Evolutionary conservation across 2,329 filamentous ascomycete genomes (phyloP), one percentile per base, ranked within the genome.

Genomic region (Trichophyton equinum): DNA sequence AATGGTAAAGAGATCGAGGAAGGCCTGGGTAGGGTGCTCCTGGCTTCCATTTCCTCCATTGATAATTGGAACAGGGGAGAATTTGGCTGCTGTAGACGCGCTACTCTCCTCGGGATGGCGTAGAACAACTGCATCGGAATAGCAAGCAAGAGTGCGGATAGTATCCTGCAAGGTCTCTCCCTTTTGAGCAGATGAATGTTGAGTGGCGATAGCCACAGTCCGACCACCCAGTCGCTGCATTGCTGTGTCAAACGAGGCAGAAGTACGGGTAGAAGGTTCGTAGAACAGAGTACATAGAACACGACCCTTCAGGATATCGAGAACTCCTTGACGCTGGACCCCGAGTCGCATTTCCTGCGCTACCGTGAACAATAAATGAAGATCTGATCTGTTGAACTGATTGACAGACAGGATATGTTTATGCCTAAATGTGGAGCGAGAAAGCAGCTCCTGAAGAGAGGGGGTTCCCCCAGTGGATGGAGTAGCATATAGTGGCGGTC

Each of bases 1-100:
- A 71, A 99, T 99, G 60, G 94, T 97, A 80, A 96, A 99, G 62
- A 99, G 86, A 70, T 99, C 94, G 22, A 99, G 80, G 82, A 99
- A 94, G 0, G 94, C 94, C 76, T 99, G 94, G 0, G 94, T 99
- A 0, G 94, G 94, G 76, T 99, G 94, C 78, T 99, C 94, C 68
- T 89, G 86, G 76, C 88, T 91, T 65, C 94, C 94, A 73, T 99
- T 99, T 58, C 94, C 94, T 65, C 91, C 94, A 72, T 99, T 99
- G 80, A 99, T 92, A 70, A 99, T 85, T 1, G 94, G 94, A 0
- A 96, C 89, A 15, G 87, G 85, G 49, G 89, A 91, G 78, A 87
- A 95, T 72, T 91, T 92, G 69, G 87, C 86, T 0, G 92, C 94
- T 58, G 87, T 83, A 58, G 91, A 85, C 27, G 90, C 89, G 63